These are phyloP conservation scores for Umbelopsis sp. DNA, from an alignment of 192 early-diverging fungal genomes.

Conservation along the genomic window DNA sequence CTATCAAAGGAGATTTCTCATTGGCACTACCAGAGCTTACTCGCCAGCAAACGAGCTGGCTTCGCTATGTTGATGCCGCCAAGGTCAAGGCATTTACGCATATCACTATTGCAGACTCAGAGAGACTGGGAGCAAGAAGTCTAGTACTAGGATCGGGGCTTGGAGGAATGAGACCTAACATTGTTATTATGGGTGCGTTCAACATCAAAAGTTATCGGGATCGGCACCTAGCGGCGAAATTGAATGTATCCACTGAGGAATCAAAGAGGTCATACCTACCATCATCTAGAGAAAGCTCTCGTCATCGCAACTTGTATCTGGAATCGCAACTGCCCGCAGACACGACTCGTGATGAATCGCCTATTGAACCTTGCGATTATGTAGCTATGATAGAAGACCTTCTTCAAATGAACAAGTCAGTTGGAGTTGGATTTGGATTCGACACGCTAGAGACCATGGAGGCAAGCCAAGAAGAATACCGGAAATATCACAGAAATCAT, in stretches of 20 bases:
- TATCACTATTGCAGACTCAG: slow-evolving; percentile 49
- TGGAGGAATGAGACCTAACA: slow-evolving; percentile 70
- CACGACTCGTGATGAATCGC: slow-evolving; percentile 53
- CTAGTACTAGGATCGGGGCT: slow-evolving; percentile 64
- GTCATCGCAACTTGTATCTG: slow-evolving; percentile 28
- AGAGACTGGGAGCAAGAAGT: slow-evolving; percentile 55
- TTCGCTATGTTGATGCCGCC: slow-evolving; percentile 57
- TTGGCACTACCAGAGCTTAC: slow-evolving; percentile 50
- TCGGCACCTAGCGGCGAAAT: slow-evolving; percentile 12
- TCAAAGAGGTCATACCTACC: background rate
- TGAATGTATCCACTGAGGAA: background rate
- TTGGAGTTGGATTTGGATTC: slow-evolving; percentile 69
- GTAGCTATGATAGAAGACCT: slow-evolving; percentile 75
- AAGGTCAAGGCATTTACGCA: slow-evolving; percentile 69
- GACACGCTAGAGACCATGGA: slow-evolving; percentile 43
- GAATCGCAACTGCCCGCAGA: slow-evolving; percentile 54
- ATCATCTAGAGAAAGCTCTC: slow-evolving; percentile 7
- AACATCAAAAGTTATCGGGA: slow-evolving; percentile 34
- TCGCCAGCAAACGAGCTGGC: slow-evolving; percentile 59
- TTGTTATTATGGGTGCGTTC: slow-evolving; percentile 63
- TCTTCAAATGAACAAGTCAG: slow-evolving; percentile 65
- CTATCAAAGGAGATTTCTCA: slow-evolving; percentile 56
- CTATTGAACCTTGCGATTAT: slow-evolving; percentile 60
- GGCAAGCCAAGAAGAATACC: slow-evolving; percentile 29
- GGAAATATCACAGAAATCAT: slow-evolving; percentile 14